A percentile compares a stretch with the other conserved stretches of the same genome.
These are phyloP conservation scores for Debaryomyces castellii DNA, from an alignment of 805 yeast genomes.

Conservation along the genomic window DNA sequence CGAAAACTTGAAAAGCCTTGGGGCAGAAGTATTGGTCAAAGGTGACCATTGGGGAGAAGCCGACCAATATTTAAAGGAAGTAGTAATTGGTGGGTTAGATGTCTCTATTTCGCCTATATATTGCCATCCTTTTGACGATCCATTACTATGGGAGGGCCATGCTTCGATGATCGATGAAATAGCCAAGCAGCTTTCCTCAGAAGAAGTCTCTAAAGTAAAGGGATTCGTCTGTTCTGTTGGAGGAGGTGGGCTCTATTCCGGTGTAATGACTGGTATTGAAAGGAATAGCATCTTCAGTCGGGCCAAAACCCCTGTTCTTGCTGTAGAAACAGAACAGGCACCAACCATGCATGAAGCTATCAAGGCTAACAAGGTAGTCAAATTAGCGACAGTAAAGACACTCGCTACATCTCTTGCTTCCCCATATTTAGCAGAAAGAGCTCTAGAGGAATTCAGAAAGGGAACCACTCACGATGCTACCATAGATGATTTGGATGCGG, in stretches of 20 bases:
- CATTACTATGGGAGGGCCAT: constrained; percentile 32
- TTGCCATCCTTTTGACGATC: constrained; percentile 34
- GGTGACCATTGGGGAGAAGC: constrained; percentile 36
- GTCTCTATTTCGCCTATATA: constrained; percentile 18
- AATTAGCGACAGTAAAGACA: constrained; percentile 19
- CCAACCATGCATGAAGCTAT: constrained; percentile 22
- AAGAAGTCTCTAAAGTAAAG: constrained; percentile 17
- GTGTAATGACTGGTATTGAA: constrained; percentile 24
- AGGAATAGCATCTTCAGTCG: constrained; percentile 8
- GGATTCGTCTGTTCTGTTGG: constrained; percentile 32
- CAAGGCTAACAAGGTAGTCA: constrained; percentile 15
- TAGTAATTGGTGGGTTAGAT: constrained; percentile 13
- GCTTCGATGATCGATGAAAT: constrained; percentile 23
- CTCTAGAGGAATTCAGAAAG: constrained; percentile 14
- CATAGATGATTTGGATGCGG: constrained; percentile 27
- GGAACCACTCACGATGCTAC: constrained; percentile 15
- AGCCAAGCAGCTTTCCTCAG: constrained; percentile 14
- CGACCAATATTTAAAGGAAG: constrained; percentile 19
- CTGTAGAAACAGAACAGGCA: constrained; percentile 27
- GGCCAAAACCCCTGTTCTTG: constrained; percentile 20
- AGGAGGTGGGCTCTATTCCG: constrained; percentile 36
- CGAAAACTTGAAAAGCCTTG: constrained; percentile 16
- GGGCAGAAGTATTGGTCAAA: constrained; percentile 21
- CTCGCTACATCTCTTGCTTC: constrained; percentile 28
- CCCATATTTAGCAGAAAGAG: constrained; percentile 22